phyloP scores from a whole-genome alignment of 371 early-diverging fungal species.

The Apophysomyces sp. region DNA sequence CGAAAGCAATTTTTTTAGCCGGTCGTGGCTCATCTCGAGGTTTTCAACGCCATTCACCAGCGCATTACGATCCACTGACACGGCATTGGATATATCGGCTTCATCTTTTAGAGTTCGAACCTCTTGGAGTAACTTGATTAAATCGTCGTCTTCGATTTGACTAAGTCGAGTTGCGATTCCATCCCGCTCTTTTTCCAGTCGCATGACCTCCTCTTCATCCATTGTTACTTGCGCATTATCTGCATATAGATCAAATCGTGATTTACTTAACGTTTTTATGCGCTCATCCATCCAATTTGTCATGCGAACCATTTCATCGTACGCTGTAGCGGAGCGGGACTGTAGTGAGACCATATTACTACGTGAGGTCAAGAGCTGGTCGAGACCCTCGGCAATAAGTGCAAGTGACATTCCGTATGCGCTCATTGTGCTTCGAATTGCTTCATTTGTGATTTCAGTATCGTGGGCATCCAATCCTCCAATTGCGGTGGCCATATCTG shows the following conservation, averaged over 20 bases:
- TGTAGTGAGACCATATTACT: slow-evolving; percentile 40
- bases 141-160: slow-evolving; percentile 41
- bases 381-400: slow-evolving; percentile 27
- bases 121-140: slow-evolving; percentile 24
- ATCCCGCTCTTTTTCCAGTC: slow-evolving; percentile 50
- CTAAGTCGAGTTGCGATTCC: slow-evolving; percentile 25
- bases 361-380: slow-evolving; percentile 31
- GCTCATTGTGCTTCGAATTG: slow-evolving; percentile 16
- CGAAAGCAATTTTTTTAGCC: slow-evolving; percentile 19
- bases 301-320: slow-evolving; percentile 40
- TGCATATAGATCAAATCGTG: background rate
- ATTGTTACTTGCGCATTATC: background rate
- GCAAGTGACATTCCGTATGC: slow-evolving; percentile 19
- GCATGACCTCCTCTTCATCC: slow-evolving; percentile 31
- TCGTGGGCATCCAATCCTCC: slow-evolving; percentile 12
- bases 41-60: slow-evolving; percentile 27
- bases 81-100: slow-evolving; percentile 35
- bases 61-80: slow-evolving; percentile 32
- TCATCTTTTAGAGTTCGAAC: slow-evolving; percentile 37
- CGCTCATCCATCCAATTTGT: slow-evolving; percentile 44
- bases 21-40: slow-evolving; percentile 23
- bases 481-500: slow-evolving; percentile 4
- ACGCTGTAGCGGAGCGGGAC: slow-evolving; percentile 33
- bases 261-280: slow-evolving; percentile 15
- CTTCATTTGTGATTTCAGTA: slow-evolving; percentile 12